phyloP scores from a whole-genome alignment of 2,329 filamentous ascomycete genomes.

The Monilinia laxa region DNA sequence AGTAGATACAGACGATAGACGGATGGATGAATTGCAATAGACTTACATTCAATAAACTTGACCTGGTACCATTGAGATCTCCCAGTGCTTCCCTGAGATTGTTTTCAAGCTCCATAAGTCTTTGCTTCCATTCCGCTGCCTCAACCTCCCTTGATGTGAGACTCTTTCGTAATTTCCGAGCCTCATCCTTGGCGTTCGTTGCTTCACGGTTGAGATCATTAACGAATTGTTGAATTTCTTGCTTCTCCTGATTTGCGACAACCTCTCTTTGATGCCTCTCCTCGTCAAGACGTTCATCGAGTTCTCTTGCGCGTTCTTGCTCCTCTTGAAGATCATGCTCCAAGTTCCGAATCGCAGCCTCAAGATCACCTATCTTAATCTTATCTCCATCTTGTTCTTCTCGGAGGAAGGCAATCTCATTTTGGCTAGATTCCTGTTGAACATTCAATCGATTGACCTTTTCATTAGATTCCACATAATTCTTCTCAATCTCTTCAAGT shows the following conservation, averaged over 20 bases:
- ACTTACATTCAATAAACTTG: conserved; percentile 75
- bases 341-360: conserved; percentile 76
- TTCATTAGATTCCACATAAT: conserved; percentile 78
- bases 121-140: conserved; percentile 86
- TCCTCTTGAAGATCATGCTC: conserved; percentile 81
- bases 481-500: conserved; percentile 80
- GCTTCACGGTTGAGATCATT: conserved; percentile 89
- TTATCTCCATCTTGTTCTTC: conserved; percentile 98
- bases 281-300: conserved; percentile 71
- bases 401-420: conserved; percentile 89
- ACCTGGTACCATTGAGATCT: conserved; percentile 81
- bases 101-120: conserved; percentile 84
- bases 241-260: conserved; percentile 84
- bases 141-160: conserved; percentile 84
- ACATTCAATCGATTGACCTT: conserved; percentile 87
- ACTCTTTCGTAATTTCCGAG: conserved; percentile 76
- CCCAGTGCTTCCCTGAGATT: conserved; percentile 84
- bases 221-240: conserved; percentile 89
- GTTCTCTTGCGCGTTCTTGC: conserved; percentile 70
- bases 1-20: conserved; percentile 20
- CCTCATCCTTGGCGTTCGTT: conserved; percentile 80
- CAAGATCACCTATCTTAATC: conserved; percentile 93
- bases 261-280: conserved; percentile 86
- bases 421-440: conserved; percentile 88
- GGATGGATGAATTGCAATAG: background rate